Evolutionary conservation across 2,329 filamentous ascomycete species (phyloP).

Genomic region (Chrysosporium queenslandicum): DNA sequence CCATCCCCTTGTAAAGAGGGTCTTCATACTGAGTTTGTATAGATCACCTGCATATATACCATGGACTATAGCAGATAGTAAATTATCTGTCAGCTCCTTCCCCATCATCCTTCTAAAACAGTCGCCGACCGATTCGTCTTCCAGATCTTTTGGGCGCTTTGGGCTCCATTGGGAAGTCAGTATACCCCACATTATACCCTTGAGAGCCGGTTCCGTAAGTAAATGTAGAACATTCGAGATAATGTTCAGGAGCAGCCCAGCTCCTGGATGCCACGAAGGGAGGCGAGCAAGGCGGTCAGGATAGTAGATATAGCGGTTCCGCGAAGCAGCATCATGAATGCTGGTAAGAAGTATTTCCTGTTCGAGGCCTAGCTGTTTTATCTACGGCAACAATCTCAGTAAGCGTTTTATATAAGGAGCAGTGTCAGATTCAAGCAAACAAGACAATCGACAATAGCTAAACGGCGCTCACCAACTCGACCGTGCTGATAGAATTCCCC

Average conservation of each 20-base stretch:
- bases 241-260: constrained; percentile 22
- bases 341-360: constrained; percentile 48
- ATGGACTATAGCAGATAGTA: constrained; percentile 66
- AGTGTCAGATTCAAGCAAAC: too few species aligned
- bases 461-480: constrained; percentile 1
- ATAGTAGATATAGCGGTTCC: constrained; percentile 76
- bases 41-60: constrained; percentile 91
- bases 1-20: too few species aligned
- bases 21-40: constrained; percentile 63
- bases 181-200: constrained; percentile 34
- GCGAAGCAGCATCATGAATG: constrained; percentile 43
- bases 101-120: constrained; percentile 50
- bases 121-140: constrained; percentile 61
- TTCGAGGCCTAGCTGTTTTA: constrained; percentile 34
- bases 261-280: constrained; percentile 37
- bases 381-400: constrained; percentile 27
- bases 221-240: constrained; percentile 28
- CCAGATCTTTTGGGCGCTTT: constrained; percentile 27
- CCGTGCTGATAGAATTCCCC: constrained; percentile 39
- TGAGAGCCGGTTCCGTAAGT: constrained; percentile 48
- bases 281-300: constrained; percentile 66
- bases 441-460: not conserved
- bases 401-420: too few species aligned
- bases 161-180: constrained; percentile 25
- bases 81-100: constrained; percentile 54